These are phyloP conservation scores for Oryza coarctata DNA, from an alignment of 176 grass and related monocot species.

Conservation along the genomic window DNA sequence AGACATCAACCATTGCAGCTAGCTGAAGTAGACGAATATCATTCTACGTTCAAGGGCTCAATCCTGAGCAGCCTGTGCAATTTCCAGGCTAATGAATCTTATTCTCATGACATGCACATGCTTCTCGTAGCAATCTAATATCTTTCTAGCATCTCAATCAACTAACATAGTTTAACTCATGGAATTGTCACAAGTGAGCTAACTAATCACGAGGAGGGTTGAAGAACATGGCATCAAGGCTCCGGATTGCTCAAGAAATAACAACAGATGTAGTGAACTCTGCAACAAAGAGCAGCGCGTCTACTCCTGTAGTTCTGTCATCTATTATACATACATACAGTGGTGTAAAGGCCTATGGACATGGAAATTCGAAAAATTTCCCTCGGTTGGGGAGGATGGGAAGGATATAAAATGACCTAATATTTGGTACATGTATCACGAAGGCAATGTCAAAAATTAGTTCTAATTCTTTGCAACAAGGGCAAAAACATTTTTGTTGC, in stretches of 20 bases:
- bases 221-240: neutral
- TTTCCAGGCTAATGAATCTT: neutral
- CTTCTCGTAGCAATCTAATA: neutral
- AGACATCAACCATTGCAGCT: neutral
- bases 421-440: neutral
- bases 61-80: neutral
- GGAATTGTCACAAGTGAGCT: neutral
- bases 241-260: neutral
- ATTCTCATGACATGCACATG: neutral
- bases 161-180: neutral
- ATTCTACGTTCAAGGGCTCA: neutral
- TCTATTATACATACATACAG: constrained; percentile 37
- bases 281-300: constrained; percentile 8
- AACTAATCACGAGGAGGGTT: neutral
- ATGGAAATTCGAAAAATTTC: constrained; percentile 2
- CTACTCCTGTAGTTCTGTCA: neutral
- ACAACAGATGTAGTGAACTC: constrained; percentile 11
- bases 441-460: neutral
- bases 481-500: constrained; percentile 1
- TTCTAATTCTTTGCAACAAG: constrained; percentile 19
- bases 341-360: neutral
- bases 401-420: neutral
- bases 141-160: neutral
- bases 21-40: neutral
- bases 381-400: neutral